Base-by-base conservation (phyloP, 352 stramenopile species). In the Pythium sp. region DNA sequence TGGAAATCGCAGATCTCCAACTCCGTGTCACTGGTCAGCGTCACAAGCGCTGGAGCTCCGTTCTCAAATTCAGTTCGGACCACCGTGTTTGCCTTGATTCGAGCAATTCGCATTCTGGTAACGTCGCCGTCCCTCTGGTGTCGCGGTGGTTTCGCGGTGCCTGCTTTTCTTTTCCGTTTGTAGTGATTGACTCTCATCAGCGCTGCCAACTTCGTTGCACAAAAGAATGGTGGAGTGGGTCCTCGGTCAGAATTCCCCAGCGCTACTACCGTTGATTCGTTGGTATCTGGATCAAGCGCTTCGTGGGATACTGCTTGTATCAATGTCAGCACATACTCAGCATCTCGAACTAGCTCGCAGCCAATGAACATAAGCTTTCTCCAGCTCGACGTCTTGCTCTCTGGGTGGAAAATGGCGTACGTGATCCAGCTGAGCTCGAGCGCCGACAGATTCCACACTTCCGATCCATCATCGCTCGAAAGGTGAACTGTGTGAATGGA, bases 371-470 rank as follows among this genome's bases (percentile, higher is more conserved):
- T 49, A 28, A 65, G 60, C 12, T 14, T 20, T 12, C n/a, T 56
- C 46, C 60, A 65, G 28, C 60, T 65, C 20, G 60, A 65, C 12
- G 46, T 65, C 30, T 51, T 53, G 20, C 43, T 24, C 28, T 22
- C 3, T 8, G 43, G 46, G 18, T 65, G 60, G 28, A 58, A 49
- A 30, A 36, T 38, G 11, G 46, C 60, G 30, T 65, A 65, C n/a
- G 20, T 18, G 20, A 65, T 47, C 60, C 60, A 65, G 8, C 43
- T 53, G 5, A 32, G 32, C 20, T 65, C 60, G 20, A 65, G 46
- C 9, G 28, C 46, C 20, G 26, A 18, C 12, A 65, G 20, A 26
- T 58, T 36, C 60, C 60, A 65, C 7, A 2, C 1, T 14, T 26
- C 5, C 18, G 20, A 34, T 58, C 5, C 14, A 18, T 15, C 9